Base-by-base conservation (phyloP, 768 basidiomycete species). In the Russula virescens region DNA sequence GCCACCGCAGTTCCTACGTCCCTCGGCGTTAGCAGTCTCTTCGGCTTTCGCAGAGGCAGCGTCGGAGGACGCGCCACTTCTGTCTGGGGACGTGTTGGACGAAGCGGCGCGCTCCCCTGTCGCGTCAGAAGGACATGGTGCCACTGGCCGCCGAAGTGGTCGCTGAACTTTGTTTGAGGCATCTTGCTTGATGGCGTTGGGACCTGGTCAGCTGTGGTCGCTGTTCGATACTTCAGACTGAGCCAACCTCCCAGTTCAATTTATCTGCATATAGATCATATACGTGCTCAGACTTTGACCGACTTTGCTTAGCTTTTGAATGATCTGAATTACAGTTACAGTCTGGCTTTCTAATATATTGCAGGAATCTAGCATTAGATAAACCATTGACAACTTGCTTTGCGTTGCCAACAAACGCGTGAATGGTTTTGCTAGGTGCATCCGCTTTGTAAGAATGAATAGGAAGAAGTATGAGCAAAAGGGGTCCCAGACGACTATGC, bases 51-150 rank as follows among this genome's bases (percentile, higher is more conserved):
- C 19, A 25, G 70, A 66, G 62, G 65, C 61, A 8, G 73, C 71
- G 18, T 73, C 72, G 66, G 67, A 67, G 26, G 69, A 73, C 26
- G 77, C 76, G 45, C 75, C 77, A 13, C 83, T 86, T 61, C 76
- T 79, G 47, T 49, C 38, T 23, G 88, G 87, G 71, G 85, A 89
- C 70, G 76, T 79, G 26, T 75, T 93, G 55, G 90, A 93, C 60
- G 91, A 93, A 73, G 93, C 91, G 0, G 90, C 91, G n/a, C 80
- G 76, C 13, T 78, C 94, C 10, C 94, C 94, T 21, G 85, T 94
- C 31, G 77, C 88, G 18, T 26, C 35, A 14, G 52, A 59, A 28
- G 51, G 45, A 46, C 62, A 59, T 13, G 51, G 62, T 16, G 23
- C 69, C 65, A 28, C 66, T 68, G 61, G 65, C n/a, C 9, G 28